Evolutionary conservation across 805 yeast genomes (phyloP), one percentile per base, ranked within the genome.

Genomic region (Helenozyma baotianmanensis): DNA sequence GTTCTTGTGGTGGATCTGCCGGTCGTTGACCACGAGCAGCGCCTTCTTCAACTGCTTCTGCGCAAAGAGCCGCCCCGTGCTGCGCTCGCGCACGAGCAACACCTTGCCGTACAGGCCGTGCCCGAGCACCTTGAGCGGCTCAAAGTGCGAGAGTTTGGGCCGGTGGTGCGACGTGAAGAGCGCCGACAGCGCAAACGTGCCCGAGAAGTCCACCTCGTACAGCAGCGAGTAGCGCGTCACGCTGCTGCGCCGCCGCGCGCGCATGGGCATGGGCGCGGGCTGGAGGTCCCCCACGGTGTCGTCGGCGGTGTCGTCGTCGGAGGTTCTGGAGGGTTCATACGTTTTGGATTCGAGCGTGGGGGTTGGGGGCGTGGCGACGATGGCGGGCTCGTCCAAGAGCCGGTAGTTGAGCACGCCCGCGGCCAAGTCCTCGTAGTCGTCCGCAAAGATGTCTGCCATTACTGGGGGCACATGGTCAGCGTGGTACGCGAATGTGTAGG

Each of bases 31-130:
- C 28, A 82, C 67, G 53, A 87, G 79, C 16, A 85, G 75, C 1
- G 95, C 95, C 55, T 87, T 87, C 46, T 78, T 77, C 42, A 87
- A 62, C 47, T 87, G 95, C 52, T 87, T 87, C 67, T 85, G 92
- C 0, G 96, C 96, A 58, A 74, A 88, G 9, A 87, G 58, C 43
- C 73, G 72, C 0, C 80, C 80, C 0, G 84, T 74, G 14, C 60
- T 41, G 32, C 56, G 64, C 51, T 87, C 88, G 30, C 77, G 74
- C 1, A 87, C 96, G 14, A 87, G 60, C 7, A 84, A 60, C 3
- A 87, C 96, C 52, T 84, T 86, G 3, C 96, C 96, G 46, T 83
- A 87, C 2, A 95, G 87, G 3, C 96, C 96, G 32, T 79, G 74
- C 0, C 96, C 96, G 5, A 87, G 63, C 0, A 86, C 92, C 44